Conservation (phyloP, 306 rosid genomes). For the Quercus agrifolia region DNA sequence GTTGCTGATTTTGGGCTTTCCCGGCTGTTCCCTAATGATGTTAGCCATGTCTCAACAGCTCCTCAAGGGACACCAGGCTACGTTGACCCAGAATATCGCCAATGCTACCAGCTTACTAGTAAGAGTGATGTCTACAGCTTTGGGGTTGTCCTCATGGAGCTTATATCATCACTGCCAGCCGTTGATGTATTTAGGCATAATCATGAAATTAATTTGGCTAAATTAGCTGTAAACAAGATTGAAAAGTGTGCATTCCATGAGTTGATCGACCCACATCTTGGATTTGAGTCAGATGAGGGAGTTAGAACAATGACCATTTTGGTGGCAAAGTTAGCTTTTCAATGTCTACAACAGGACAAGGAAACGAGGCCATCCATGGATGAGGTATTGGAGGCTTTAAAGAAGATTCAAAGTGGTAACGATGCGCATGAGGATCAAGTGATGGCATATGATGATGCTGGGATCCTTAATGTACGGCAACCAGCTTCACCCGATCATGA, state of each 20-base stretch:
- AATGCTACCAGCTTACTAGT: constrained; percentile 52
- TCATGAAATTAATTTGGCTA: too few relatives aligned
- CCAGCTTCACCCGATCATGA: constrained; percentile 42
- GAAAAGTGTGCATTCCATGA: too few relatives aligned
- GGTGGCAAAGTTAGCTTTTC: constrained; percentile 68
- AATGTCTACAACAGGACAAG: constrained; percentile 59
- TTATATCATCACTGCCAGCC: constrained; percentile 6
- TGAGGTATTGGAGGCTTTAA: constrained; percentile 45
- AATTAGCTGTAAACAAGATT: too few relatives aligned
- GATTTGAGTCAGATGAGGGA: too few relatives aligned
- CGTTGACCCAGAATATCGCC: constrained; percentile 70
- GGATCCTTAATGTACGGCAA: background rate
- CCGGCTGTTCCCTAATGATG: constrained; percentile 50
- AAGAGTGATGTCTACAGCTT: constrained; percentile 86
- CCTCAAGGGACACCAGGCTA: constrained; percentile 86
- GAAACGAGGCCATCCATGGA: constrained; percentile 72
- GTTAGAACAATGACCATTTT: too few relatives aligned
- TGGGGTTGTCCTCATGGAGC: constrained; percentile 68
- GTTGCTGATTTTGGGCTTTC: constrained; percentile 87
- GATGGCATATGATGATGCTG: background rate
- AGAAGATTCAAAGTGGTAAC: constrained; percentile 32
- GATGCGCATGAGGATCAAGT: constrained; percentile 22
- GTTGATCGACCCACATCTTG: too few relatives aligned
- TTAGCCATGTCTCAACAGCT: constrained; percentile 65
- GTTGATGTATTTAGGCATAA: too few relatives aligned